Conservation (phyloP, 768 basidiomycete genomes). For the Mycena epipterygia region DNA sequence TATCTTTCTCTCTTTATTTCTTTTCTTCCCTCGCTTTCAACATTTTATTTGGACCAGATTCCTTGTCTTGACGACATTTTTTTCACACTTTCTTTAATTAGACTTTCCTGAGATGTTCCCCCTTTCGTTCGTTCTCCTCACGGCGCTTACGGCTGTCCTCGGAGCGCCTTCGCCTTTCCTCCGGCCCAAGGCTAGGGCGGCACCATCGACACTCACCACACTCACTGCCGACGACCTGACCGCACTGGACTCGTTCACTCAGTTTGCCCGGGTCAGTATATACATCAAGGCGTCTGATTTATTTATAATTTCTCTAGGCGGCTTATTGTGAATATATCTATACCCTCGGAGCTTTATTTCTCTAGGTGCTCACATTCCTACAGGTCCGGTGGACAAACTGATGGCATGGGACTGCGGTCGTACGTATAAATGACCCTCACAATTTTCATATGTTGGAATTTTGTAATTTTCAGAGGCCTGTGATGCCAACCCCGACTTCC, state of each 20-base stretch:
- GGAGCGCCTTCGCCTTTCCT: constrained; percentile 12
- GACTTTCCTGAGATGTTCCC: constrained; percentile 21
- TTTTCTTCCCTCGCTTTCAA: not conserved
- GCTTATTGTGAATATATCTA: constrained; percentile 43
- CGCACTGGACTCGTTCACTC: constrained; percentile 42
- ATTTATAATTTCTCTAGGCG: constrained; percentile 28
- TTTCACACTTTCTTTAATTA: constrained; percentile 11
- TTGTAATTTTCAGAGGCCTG: constrained; percentile 43
- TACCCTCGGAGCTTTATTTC: not conserved
- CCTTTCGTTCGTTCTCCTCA: constrained; percentile 23
- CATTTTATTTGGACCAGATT: constrained; percentile 15
- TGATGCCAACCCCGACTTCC: constrained; percentile 48
- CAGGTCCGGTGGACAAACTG: constrained; percentile 40
- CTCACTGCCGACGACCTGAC: not conserved
- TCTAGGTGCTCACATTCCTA: not conserved
- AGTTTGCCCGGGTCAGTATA: constrained; percentile 44
- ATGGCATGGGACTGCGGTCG: constrained; percentile 48
- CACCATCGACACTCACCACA: constrained; percentile 5
- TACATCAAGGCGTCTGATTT: not conserved
- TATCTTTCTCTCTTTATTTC: not conserved
- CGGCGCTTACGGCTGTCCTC: constrained; percentile 21
- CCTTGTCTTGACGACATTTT: constrained; percentile 32
- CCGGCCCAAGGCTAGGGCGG: not conserved
- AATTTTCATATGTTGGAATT: not conserved
- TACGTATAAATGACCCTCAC: constrained; percentile 23